Evolutionary conservation across 2,329 filamentous ascomycete genomes (phyloP).

Genomic region (Ascochyta clinopodiicola): DNA sequence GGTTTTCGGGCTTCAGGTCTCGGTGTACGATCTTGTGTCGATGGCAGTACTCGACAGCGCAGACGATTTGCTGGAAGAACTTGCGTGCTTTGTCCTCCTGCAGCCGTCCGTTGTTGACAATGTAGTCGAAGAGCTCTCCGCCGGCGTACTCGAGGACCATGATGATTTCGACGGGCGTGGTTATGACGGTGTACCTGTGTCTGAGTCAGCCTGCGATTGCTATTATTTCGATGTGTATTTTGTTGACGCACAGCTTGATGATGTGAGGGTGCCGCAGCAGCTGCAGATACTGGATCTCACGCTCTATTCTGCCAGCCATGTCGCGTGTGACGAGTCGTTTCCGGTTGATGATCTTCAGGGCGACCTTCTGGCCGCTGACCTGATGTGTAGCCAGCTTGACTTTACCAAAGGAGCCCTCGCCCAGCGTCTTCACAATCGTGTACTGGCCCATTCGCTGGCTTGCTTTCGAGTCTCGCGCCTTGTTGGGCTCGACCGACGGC

Average conservation of each 20-base stretch:
- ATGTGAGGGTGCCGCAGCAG: conserved; percentile 95
- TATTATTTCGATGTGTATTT: neutral
- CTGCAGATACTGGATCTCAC: conserved; percentile 98
- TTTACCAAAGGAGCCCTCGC: conserved; percentile 97
- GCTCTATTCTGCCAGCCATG: conserved; percentile 96
- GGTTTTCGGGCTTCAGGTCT: conserved; percentile 95
- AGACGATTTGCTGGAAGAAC: conserved; percentile 99
- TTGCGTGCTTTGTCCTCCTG: conserved; percentile 90
- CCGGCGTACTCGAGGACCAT: conserved; percentile 99
- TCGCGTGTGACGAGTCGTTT: conserved; percentile 96
- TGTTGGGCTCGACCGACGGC: conserved; percentile 44
- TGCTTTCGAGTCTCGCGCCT: conserved; percentile 63
- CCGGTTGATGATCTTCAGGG: conserved; percentile 95
- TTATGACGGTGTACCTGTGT: conserved; percentile 89
- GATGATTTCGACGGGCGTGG: conserved; percentile 91
- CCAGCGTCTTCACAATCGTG: conserved; percentile 85
- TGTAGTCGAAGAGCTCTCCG: conserved; percentile 96
- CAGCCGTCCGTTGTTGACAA: conserved; percentile 92
- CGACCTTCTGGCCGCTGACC: conserved; percentile 91
- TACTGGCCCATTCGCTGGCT: conserved; percentile 92
- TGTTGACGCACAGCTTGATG: conserved; percentile 82
- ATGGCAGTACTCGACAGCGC: conserved; percentile 98
- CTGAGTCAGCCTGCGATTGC: conserved; percentile 8
- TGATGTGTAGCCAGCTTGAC: conserved; percentile 96
- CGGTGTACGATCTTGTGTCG: conserved; percentile 98